Base-by-base conservation (phyloP, 2,329 filamentous ascomycete genomes). In the Epicoccum nigrum region DNA sequence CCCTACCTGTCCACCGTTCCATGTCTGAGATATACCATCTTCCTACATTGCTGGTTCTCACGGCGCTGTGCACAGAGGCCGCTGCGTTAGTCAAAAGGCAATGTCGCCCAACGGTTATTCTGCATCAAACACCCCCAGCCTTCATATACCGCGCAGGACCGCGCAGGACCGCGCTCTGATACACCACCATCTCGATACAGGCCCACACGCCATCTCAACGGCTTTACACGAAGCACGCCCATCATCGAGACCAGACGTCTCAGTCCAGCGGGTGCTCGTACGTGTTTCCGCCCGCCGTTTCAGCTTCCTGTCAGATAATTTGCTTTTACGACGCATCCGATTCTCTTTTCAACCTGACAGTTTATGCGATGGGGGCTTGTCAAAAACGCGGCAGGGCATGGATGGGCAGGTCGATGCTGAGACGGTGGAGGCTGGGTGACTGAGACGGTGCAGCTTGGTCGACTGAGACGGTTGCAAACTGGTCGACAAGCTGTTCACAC, bases 281-380 rank as follows among this genome's bases (percentile, higher is more conserved):
- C 34, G 19, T 45, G 19, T 45, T 49, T 27, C 40, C 44, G 39
- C 19, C 13, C 13, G 40, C 35, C 19, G 51, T 54, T 50, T 54
- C 51, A 54, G 37, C 42, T 46, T 54, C 46, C 42, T 45, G 28
- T 45, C 35, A 21, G 19, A 38, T 17, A 40, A 49, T 43, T 40
- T 50, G 31, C 23, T 35, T 16, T 23, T 17, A 32, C 47, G 54
- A 41, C 41, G 27, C 38, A 21, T 38, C n/a, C n/a, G n/a, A n/a
- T 27, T 9, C 40, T 48, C 27, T 51, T 51, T 48, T 31, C 27
- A 34, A 34, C 40, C 6, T 56, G 43, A 49, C 43, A 45, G 33
- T 48, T 47, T 35, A 54, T 54, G 46, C 46, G 44, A 42, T 45
- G 46, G 42, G 35, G 35, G 38, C 46, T 21, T 51, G 40, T 49